Conservation (phyloP, 805 yeast genomes). For the Candida ficus region DNA sequence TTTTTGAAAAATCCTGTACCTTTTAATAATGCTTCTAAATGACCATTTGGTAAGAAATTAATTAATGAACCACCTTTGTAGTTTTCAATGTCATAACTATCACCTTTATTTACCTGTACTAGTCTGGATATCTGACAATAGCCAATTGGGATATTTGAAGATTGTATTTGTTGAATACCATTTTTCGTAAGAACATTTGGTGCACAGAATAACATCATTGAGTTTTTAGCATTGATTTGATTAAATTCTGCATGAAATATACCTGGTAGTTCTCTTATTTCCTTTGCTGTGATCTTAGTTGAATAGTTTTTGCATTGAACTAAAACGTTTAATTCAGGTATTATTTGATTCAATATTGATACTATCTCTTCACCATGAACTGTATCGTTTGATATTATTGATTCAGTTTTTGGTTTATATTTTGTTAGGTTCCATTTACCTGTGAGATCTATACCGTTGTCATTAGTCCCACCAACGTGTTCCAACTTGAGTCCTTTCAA, state of each 20-base stretch:
- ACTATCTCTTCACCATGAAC: background rate
- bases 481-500: constrained; percentile 5
- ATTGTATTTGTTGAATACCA: constrained; percentile 17
- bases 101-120: constrained; percentile 1
- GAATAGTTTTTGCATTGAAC: constrained; percentile 23
- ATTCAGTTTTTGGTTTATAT: background rate
- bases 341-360: constrained; percentile 10
- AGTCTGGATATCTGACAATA: constrained; percentile 18
- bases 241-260: constrained; percentile 18
- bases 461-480: constrained; percentile 23
- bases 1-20: constrained; percentile 8
- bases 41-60: constrained; percentile 17
- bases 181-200: constrained; percentile 19
- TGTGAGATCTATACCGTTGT: constrained; percentile 22
- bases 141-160: constrained; percentile 18
- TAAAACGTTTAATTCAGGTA: constrained; percentile 14
- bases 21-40: constrained; percentile 11
- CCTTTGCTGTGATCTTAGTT: constrained; percentile 22
- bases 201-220: constrained; percentile 20
- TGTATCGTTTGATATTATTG: no score
- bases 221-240: constrained; percentile 7
- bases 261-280: constrained; percentile 23
- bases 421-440: constrained; percentile 18
- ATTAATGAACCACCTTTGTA: constrained; percentile 7
- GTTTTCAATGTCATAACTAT: constrained; percentile 8